phyloP scores from a whole-genome alignment of 169 alveolate species.

The Plasmodium billcollinsi region DNA sequence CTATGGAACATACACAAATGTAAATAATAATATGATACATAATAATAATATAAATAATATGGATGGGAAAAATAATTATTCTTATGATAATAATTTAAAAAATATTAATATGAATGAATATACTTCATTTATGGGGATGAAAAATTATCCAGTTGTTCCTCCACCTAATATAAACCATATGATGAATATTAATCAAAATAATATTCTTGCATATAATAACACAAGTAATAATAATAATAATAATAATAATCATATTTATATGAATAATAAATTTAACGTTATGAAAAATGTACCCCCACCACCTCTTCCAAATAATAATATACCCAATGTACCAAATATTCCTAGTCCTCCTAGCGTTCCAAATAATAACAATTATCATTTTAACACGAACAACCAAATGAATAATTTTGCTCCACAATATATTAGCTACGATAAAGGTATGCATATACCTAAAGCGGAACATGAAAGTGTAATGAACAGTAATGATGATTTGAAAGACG shows the following conservation, averaged over 20 bases:
- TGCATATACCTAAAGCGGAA: background rate
- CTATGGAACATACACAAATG: constrained; percentile 11
- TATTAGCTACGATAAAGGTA: background rate
- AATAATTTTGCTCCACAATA: background rate
- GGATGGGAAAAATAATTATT: background rate
- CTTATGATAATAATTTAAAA: constrained; percentile 14
- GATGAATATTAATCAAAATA: background rate
- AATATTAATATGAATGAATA: background rate
- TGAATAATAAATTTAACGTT: background rate
- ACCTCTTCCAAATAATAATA: constrained; percentile 1
- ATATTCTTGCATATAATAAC: background rate
- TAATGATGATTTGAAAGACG: background rate
- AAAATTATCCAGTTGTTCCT: background rate
- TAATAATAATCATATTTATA: constrained; percentile 1
- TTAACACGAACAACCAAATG: background rate
- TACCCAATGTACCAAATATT: background rate
- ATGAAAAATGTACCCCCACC: background rate
- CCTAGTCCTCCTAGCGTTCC: background rate
- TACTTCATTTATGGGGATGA: background rate
- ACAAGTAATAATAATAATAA: background rate
- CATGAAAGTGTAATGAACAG: background rate
- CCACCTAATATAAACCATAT: background rate
- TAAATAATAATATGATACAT: background rate
- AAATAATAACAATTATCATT: background rate
- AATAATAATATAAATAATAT: background rate